A percentile compares a stretch with the other conserved stretches of the same genome.
phyloP scores from a whole-genome alignment of 1,139 yeast genomes.

The Candida sp. region DNA sequence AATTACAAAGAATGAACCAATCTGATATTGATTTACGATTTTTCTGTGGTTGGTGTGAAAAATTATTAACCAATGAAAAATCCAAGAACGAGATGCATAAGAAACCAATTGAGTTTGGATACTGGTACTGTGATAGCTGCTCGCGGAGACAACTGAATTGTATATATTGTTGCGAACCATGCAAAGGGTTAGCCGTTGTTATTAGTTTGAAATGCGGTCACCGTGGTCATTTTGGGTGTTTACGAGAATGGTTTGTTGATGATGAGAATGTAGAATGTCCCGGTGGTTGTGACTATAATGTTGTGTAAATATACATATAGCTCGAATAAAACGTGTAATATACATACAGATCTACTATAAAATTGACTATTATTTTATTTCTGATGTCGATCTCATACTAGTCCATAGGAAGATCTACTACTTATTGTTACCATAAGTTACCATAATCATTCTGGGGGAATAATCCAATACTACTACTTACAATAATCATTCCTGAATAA shows the following conservation, averaged over 20 bases:
- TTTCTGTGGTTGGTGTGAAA: constrained; percentile 67
- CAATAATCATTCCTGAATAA: no score
- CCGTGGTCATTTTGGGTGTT: constrained; percentile 79
- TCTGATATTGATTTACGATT: constrained; percentile 53
- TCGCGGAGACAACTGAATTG: constrained; percentile 60
- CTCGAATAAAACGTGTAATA: no score
- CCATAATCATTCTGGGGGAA: no score
- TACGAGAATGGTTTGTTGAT: constrained; percentile 71
- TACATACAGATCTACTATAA: no score
- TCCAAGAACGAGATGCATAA: constrained; percentile 34
- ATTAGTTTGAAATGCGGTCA: constrained; percentile 78
- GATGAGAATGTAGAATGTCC: constrained; percentile 75
- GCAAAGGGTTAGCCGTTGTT: constrained; percentile 70
- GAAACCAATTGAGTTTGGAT: constrained; percentile 46
- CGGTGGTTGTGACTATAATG: constrained; percentile 53
- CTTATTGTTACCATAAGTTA: no score
- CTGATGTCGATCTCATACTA: no score
- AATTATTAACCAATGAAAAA: constrained; percentile 61
- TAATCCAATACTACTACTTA: no score
- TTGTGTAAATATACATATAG: constrained; percentile 7
- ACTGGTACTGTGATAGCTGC: constrained; percentile 86
- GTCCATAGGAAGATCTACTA: no score
- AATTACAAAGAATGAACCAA: constrained; percentile 43
- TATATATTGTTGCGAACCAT: constrained; percentile 76
- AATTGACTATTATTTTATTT: no score